Percentiles rank a stretch among this genome's conserved stretches.
phyloP scores from a whole-genome alignment of 2,329 filamentous ascomycete genomes.

The Stagonosporopsis tanaceti region DNA sequence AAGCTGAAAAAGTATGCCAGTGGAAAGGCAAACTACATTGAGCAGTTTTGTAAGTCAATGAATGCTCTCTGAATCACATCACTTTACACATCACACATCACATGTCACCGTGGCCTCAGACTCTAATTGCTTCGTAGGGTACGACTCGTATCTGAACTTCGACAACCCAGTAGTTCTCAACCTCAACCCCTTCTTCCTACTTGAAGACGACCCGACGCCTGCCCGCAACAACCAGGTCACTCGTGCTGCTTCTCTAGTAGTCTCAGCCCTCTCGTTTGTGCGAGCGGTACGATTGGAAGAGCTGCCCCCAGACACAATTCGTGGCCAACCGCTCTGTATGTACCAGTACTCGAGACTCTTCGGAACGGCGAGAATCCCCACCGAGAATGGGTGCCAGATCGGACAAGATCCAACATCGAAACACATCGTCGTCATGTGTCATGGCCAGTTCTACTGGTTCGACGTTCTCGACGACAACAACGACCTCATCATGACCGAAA shows the following conservation, averaged over 20 bases:
- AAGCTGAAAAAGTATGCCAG: conserved; percentile 89
- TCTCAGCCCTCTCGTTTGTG: conserved; percentile 91
- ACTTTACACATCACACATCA: background rate
- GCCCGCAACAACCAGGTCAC: conserved; percentile 97
- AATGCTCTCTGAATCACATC: too few species aligned
- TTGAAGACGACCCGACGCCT: conserved; percentile 97
- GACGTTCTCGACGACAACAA: conserved; percentile 94
- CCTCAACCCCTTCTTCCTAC: conserved; percentile 94
- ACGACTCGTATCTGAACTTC: conserved; percentile 97
- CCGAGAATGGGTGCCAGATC: conserved; percentile 93
- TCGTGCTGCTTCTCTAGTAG: conserved; percentile 86
- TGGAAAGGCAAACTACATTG: conserved; percentile 94
- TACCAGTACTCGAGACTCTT: conserved; percentile 97
- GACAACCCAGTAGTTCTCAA: conserved; percentile 98
- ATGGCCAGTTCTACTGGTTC: conserved; percentile 99
- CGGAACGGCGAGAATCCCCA: conserved; percentile 92
- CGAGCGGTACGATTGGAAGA: conserved; percentile 92
- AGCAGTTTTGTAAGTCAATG: conserved; percentile 86
- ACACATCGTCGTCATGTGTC: conserved; percentile 91
- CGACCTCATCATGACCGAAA: conserved; percentile 96
- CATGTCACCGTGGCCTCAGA: background rate
- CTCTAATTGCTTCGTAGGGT: conserved; percentile 68
- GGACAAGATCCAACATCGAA: conserved; percentile 93
- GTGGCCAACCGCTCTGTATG: conserved; percentile 90
- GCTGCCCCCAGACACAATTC: conserved; percentile 84